Conservation (phyloP, 2,329 filamentous ascomycete species). For the Calonectria multiphialidica region DNA sequence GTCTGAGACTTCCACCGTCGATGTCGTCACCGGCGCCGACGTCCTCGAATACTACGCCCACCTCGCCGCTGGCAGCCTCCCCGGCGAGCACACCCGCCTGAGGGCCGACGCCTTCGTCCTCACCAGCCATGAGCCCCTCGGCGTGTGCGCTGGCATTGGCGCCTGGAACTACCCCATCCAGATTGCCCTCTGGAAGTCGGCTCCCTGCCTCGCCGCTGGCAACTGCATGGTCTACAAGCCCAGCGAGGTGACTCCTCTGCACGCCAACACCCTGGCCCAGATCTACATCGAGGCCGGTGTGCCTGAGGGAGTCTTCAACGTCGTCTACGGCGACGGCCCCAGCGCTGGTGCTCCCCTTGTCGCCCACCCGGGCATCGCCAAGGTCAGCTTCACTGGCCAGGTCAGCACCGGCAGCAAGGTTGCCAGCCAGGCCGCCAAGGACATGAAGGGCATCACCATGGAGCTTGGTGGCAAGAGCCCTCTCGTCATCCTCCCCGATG, state of each 20-base stretch:
- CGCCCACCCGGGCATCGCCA: constrained; percentile 78
- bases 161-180: constrained; percentile 96
- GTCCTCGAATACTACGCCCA: constrained; percentile 90
- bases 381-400: constrained; percentile 92
- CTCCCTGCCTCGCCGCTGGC: constrained; percentile 85
- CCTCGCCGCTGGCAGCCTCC: constrained; percentile 81
- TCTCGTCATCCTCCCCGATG: constrained; percentile 83
- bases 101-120: constrained; percentile 85
- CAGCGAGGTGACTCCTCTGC: constrained; percentile 88
- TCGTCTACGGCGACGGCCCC: constrained; percentile 83
- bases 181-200: constrained; percentile 91
- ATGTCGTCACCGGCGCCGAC: constrained; percentile 85
- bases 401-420: constrained; percentile 88
- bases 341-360: constrained; percentile 80
- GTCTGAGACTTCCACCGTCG: constrained; percentile 86
- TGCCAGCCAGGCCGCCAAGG: constrained; percentile 77
- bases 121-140: constrained; percentile 83
- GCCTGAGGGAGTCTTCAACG: constrained; percentile 87
- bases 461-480: constrained; percentile 92
- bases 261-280: constrained; percentile 79
- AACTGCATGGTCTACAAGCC: constrained; percentile 95
- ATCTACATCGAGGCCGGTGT: constrained; percentile 84
- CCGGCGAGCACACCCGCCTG: constrained; percentile 82
- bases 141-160: constrained; percentile 88
- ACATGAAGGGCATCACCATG: constrained; percentile 94